Evolutionary conservation across 345 rosid species (phyloP), one percentile per base, ranked within the genome.

Genomic region (Populus deltoides): DNA sequence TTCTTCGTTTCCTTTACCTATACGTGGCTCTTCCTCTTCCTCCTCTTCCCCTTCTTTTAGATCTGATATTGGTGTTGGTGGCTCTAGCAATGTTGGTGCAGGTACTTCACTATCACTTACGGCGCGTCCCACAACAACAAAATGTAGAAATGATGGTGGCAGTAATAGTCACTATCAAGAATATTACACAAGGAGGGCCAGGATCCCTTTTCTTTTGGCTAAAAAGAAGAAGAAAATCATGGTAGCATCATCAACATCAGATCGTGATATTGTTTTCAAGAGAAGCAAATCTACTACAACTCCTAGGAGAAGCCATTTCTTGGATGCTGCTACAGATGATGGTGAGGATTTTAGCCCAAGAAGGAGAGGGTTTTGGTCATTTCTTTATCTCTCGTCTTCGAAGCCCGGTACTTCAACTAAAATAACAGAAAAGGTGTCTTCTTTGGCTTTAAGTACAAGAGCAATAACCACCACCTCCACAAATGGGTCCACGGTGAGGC

Each of bases 311-410:
- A 80, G 84, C 55, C 86, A 80, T 83, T 82, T 85, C 80, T 41
- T 85, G 75, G 86, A 79, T 29, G 75, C 75, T 69, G 62, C 85
- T 4, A 69, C 81, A 65, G 86, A 88, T 29, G 86, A 78, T 61
- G 84, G 83, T 7, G 88, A 82, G 8, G 93, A 85, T 22, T 87
- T 85, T 49, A 90, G 88, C 72, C 94, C 94, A 1, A 89, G 92
- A 51, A 93, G 86, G 76, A 81, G 91, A 75, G 80, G 97, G 80
- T 90, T 96, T 76, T 96, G 99, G 99, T 92, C 99, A 1, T 94
- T 94, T 76, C 84, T 96, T 6, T 83, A 88, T 78, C 91, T 67
- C n/a, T 84, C 90, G 70, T 84, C 90, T 62, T 85, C 89, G 9
- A 89, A 85, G 73, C 81, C 89, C 8, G 66, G 45, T 29, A 10